Conservation (phyloP, 192 early-diverging fungal species). For the Bifiguratus adelaidae region DNA sequence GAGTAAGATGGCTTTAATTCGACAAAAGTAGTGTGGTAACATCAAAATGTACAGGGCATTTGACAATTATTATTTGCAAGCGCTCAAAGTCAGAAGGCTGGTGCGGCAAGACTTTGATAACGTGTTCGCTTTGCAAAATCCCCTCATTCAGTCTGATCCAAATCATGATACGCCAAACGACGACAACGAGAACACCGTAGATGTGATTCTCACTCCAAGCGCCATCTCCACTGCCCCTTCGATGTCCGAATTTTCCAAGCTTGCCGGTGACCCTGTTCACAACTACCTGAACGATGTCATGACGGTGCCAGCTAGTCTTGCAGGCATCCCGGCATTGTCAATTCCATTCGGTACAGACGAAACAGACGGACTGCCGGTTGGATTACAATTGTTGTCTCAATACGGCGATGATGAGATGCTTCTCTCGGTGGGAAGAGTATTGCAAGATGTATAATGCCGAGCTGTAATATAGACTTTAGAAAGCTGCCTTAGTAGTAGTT, state of each 20-base stretch:
- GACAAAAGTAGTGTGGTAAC: conserved; percentile 7
- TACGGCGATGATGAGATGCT: conserved; percentile 68
- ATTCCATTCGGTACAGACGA: conserved; percentile 38
- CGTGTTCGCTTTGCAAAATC: conserved; percentile 58
- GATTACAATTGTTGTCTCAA: conserved; percentile 78
- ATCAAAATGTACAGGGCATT: conserved; percentile 37
- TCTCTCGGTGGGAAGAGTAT: conserved; percentile 31
- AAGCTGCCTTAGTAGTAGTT: too few relatives aligned
- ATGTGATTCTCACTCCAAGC: conserved; percentile 75
- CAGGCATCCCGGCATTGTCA: conserved; percentile 67
- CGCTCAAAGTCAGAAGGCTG: conserved; percentile 72
- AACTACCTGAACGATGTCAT: conserved; percentile 82
- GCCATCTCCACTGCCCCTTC: conserved; percentile 62
- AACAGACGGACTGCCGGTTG: conserved; percentile 52
- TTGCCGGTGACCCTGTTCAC: conserved; percentile 17
- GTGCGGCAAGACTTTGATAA: conserved; percentile 70
- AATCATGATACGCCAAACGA: background rate
- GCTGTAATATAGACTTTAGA: background rate
- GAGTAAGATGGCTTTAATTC: conserved; percentile 29
- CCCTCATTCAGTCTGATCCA: too few relatives aligned
- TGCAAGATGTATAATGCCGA: conserved; percentile 9
- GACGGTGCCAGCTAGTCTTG: conserved; percentile 82
- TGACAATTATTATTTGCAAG: conserved; percentile 61
- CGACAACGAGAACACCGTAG: conserved; percentile 23
- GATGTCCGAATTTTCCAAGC: conserved; percentile 13